Evolutionary conservation across 805 yeast genomes (phyloP).

Genomic region (Suhomyces pyralidae): DNA sequence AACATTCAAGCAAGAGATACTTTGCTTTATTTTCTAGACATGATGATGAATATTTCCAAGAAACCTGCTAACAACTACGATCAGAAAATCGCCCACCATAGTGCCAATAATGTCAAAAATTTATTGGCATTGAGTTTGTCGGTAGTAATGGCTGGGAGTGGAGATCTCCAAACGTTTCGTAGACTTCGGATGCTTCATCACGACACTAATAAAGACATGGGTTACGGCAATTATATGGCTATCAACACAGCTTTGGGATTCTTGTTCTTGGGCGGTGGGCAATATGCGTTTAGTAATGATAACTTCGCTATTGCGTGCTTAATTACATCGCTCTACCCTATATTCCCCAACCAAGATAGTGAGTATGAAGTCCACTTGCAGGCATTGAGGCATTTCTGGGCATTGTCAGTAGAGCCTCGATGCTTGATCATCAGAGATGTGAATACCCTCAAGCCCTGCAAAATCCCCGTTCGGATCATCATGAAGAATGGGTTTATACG

Average conservation of each 20-base stretch:
- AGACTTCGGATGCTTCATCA: constrained; percentile 71
- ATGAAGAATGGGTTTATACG: constrained; percentile 36
- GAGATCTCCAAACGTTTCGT: constrained; percentile 76
- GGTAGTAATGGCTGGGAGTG: constrained; percentile 84
- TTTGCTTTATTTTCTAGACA: constrained; percentile 53
- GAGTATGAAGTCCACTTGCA: constrained; percentile 66
- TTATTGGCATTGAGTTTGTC: constrained; percentile 63
- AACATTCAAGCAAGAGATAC: constrained; percentile 52
- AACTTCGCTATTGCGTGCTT: constrained; percentile 66
- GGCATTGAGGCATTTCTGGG: constrained; percentile 89
- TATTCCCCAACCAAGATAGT: constrained; percentile 48
- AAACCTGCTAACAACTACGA: constrained; percentile 52
- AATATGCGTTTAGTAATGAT: constrained; percentile 68
- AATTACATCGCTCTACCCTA: constrained; percentile 74
- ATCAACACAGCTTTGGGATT: constrained; percentile 82
- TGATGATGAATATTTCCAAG: constrained; percentile 41
- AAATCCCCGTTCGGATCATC: constrained; percentile 40
- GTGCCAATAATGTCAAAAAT: constrained; percentile 56
- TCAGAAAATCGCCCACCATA: constrained; percentile 50
- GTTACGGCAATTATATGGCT: constrained; percentile 74
- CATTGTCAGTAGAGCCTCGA: constrained; percentile 73
- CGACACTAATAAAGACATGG: constrained; percentile 41
- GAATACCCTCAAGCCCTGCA: constrained; percentile 53
- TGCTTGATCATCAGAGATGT: constrained; percentile 78
- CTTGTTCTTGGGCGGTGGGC: constrained; percentile 89